Base-by-base conservation (phyloP, 495 filamentous ascomycete species). In the Hypoxylon fragiforme region DNA sequence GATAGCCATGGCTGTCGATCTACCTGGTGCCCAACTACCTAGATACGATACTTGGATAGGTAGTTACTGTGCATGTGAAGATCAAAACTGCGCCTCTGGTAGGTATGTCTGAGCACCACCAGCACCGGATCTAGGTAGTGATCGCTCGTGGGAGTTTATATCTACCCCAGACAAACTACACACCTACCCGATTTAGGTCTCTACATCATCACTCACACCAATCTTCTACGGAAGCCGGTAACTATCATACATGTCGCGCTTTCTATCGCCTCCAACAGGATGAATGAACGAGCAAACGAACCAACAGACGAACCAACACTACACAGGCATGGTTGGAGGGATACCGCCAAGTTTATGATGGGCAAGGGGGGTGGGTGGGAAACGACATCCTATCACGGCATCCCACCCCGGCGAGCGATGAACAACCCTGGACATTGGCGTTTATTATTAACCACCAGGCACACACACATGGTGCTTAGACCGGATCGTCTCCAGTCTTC, bases 341-440 rank as follows among this genome's bases (percentile, higher is more conserved):
- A 28, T 50, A 43, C 28, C 32, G 20, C 30, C 31, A 37, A 42
- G n/a, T 46, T 21, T n/a, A n/a, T n/a, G n/a, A n/a, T n/a, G n/a
- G n/a, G n/a, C n/a, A n/a, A n/a, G n/a, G n/a, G 4, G 26, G 24
- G 34, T 6, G 7, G 26, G 1, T 13, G 18, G 22, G 41, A 14
- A 31, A 36, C 5, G n/a, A 8, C 30, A 2, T 26, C 41, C 28
- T 51, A 51, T 54, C 28, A 8, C 34, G 9, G n/a, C 30, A 2
- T 26, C 41, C 28, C 47, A 51, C 50, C 28, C 7, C 34, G 9
- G 36, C 12, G 35, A 28, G 22, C 37, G 42, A n/a, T 22, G 15
- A n/a, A n/a, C n/a, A n/a, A 30, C 5, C 35, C 51, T 53, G 53
- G 58, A 49, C 50, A 53, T 57, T 57, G 53, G 20, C 28, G 24